These are phyloP conservation scores for Amphibolis antarctica DNA, from an alignment of 106 monocot genomes.

Conservation along the genomic window DNA sequence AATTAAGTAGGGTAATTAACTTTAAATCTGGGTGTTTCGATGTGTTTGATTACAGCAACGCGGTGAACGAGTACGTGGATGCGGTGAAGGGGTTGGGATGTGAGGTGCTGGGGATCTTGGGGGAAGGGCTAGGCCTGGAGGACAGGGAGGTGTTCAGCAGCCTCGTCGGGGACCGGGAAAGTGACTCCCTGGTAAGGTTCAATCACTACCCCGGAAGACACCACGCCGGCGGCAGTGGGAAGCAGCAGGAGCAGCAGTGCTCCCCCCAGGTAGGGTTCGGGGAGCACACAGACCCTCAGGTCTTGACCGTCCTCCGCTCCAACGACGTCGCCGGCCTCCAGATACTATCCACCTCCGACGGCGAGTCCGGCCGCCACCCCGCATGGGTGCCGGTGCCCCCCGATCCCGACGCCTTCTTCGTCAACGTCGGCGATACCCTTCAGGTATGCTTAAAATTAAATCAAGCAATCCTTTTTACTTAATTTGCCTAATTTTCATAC, in stretches of 20 bases:
- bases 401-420: slow-evolving; percentile 55
- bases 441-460: too few relatives aligned
- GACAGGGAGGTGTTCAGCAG: slow-evolving; percentile 33
- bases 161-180: slow-evolving; percentile 43
- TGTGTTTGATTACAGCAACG: slow-evolving; percentile 42
- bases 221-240: too few relatives aligned
- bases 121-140: slow-evolving; percentile 49
- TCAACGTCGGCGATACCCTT: slow-evolving; percentile 65
- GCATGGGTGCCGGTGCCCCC: slow-evolving; percentile 59
- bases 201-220: slow-evolving; percentile 88
- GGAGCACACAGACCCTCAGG: slow-evolving; percentile 90
- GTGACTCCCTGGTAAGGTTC: slow-evolving; percentile 73
- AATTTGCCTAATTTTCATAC: too few relatives aligned
- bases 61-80: slow-evolving; percentile 52
- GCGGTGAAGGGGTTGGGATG: slow-evolving; percentile 41
- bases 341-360: slow-evolving; percentile 16
- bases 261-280: slow-evolving; percentile 65
- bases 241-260: too few relatives aligned
- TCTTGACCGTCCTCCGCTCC: slow-evolving; percentile 70
- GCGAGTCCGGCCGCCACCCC: neutral
- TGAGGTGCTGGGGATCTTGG: slow-evolving; percentile 67
- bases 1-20: too few relatives aligned
- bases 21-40: too few relatives aligned
- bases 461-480: too few relatives aligned
- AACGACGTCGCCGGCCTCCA: slow-evolving; percentile 72